Base-by-base conservation (phyloP, 805 yeast genomes). In the Wickerhamomyces strasburgensis region DNA sequence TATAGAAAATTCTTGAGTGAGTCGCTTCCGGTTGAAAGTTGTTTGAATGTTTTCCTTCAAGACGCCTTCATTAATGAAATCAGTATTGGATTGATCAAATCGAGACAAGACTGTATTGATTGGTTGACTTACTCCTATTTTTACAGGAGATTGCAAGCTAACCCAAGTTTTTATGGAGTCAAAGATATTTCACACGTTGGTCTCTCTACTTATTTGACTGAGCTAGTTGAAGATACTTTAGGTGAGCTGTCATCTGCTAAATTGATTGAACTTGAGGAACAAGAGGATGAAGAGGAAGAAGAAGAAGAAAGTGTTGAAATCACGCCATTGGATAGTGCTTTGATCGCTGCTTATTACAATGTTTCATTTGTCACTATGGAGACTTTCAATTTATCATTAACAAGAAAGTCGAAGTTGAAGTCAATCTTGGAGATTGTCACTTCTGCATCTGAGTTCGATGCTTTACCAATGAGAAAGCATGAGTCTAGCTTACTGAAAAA, bases 111-210 rank as follows among this genome's bases (percentile, higher is more conserved):
- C 47, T 85, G 95, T 49, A 75, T 93, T 41, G 96, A 90, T 51
- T 87, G 95, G 94, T 53, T 93, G 24, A 84, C 96, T 0, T 85
- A 74, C 55, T 73, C 95, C 0, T 84, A 79, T 48, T 84, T 89
- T 52, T 93, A 86, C 60, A 68, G 94, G 45, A 68, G 98, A 34
- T 56, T 93, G 15, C 82, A 78, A 38, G 69, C 74, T 25, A 93
- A 93, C 56, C 97, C 98, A 4, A 78, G 93, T 40, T 93, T 73
- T 55, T 93, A 93, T 54, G 96, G 88, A n/a, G 72, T 86, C 6
- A 66, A 65, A 28, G 84, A 80, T 42, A 65, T 70, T 3, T 63
- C 84, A 2, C 76, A 76, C 30, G 59, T 71, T 21, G 95, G 94
- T 0, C 57, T 90, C 6, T 86, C 95, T 2, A 89, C 83, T 37